Evolutionary conservation across 805 yeast genomes (phyloP).

Genomic region (Candida nonsorbophila): DNA sequence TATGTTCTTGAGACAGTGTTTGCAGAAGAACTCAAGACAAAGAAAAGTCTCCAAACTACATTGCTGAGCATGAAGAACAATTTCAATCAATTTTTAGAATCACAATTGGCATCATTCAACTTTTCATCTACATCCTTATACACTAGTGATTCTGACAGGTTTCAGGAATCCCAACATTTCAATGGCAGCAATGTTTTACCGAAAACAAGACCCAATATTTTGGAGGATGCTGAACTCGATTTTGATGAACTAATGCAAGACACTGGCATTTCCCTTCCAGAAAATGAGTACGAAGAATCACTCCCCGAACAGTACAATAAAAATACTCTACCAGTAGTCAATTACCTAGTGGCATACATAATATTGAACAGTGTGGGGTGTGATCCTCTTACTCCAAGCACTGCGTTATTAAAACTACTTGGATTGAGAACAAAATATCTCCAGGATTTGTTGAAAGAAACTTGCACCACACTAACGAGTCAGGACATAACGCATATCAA

Average conservation of each 20-base stretch:
- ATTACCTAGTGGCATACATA: conserved; percentile 26
- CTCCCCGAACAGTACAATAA: conserved; percentile 6
- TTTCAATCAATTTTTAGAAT: conserved; percentile 20
- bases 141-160: conserved; percentile 13
- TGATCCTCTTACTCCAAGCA: conserved; percentile 11
- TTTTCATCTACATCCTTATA: conserved; percentile 10
- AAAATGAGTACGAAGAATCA: not conserved
- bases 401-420: conserved; percentile 18
- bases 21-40: conserved; percentile 1
- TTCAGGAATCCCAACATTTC: conserved; percentile 10
- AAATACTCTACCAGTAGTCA: conserved; percentile 20
- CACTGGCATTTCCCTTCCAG: too few relatives aligned
- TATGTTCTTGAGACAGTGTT: conserved; percentile 18
- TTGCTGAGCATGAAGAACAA: conserved; percentile 13
- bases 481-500: conserved; percentile 5
- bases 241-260: conserved; percentile 2
- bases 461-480: not conserved
- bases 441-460: conserved; percentile 1
- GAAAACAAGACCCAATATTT: not conserved
- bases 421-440: conserved; percentile 18
- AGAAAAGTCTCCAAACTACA: conserved; percentile 1
- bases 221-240: conserved; percentile 2
- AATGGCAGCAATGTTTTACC: conserved; percentile 2
- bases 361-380: conserved; percentile 15
- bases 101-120: conserved; percentile 18